A percentile compares a stretch with the other conserved stretches of the same genome.
Evolutionary conservation across 345 rosid species (phyloP).

Genomic region (Heritiera fomes): DNA sequence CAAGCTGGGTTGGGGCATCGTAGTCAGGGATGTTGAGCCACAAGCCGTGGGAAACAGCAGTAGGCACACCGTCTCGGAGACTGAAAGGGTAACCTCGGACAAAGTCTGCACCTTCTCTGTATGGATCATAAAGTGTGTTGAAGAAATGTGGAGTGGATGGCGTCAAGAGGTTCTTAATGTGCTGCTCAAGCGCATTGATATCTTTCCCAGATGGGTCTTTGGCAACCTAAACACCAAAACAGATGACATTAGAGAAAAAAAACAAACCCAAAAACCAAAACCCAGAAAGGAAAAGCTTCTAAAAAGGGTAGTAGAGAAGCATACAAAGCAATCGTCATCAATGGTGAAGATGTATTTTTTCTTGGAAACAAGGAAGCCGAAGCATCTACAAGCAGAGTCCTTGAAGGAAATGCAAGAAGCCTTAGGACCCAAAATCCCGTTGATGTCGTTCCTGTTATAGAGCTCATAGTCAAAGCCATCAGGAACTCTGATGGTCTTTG

Average conservation of each 20-base stretch:
- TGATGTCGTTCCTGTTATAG: slow-evolving; percentile 34
- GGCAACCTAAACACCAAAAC: slow-evolving; percentile 27
- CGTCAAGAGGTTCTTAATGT: slow-evolving; percentile 30
- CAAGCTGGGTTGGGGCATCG: slow-evolving; percentile 40
- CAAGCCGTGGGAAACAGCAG: slow-evolving; percentile 41
- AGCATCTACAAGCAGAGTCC: slow-evolving; percentile 51
- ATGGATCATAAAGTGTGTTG: slow-evolving; percentile 40
- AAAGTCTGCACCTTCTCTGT: slow-evolving; percentile 35
- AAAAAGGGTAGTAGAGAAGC: not conserved
- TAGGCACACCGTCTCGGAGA: slow-evolving; percentile 34
- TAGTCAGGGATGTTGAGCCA: slow-evolving; percentile 47
- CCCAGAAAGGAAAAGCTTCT: not conserved
- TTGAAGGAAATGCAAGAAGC: slow-evolving; percentile 38
- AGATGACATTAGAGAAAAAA: not conserved
- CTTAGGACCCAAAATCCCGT: slow-evolving; percentile 33
- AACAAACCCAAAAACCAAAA: not conserved
- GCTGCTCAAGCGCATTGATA: slow-evolving; percentile 38
- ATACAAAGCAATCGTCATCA: slow-evolving; percentile 65
- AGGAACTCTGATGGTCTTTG: slow-evolving; percentile 31
- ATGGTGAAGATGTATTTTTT: slow-evolving; percentile 61
- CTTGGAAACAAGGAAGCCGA: slow-evolving; percentile 60
- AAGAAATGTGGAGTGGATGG: slow-evolving; percentile 39
- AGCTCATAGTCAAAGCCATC: slow-evolving; percentile 38
- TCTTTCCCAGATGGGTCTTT: slow-evolving; percentile 34
- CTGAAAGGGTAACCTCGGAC: slow-evolving; percentile 43